phyloP scores from a whole-genome alignment of 192 early-diverging fungal genomes.

The Globomyces pollinis-pini region DNA sequence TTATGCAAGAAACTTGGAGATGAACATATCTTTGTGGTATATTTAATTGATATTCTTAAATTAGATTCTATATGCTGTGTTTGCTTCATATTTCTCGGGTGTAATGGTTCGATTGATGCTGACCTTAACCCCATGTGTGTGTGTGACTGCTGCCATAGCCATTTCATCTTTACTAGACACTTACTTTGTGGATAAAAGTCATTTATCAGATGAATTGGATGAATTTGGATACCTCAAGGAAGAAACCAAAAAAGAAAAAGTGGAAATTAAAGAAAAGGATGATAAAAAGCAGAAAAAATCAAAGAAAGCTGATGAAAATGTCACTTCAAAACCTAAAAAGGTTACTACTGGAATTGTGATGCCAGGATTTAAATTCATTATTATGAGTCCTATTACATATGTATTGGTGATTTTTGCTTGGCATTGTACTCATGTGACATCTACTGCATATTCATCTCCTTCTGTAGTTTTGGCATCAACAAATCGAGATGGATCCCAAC shows the following conservation, averaged over 20 bases:
- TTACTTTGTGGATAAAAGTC: constrained; percentile 54
- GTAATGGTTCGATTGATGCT: constrained; percentile 99
- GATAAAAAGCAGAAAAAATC: constrained; percentile 11
- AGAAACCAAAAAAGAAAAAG: constrained; percentile 20
- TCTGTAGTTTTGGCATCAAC: constrained; percentile 94
- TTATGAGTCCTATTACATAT: constrained; percentile 56
- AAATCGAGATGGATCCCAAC: constrained; percentile 76
- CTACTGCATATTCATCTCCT: constrained; percentile 95
- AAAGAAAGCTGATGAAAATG: not conserved
- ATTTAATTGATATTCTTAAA: constrained; percentile 45
- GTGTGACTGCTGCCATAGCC: constrained; percentile 86
- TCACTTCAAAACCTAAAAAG: constrained; percentile 7
- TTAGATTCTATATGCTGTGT: constrained; percentile 92
- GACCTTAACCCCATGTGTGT: constrained; percentile 95
- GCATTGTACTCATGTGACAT: constrained; percentile 99
- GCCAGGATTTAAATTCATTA: constrained; percentile 15
- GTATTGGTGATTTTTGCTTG: constrained; percentile 80
- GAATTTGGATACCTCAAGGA: constrained; percentile 8
- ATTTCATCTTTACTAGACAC: constrained; percentile 80
- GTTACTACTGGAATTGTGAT: constrained; percentile 9
- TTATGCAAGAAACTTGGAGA: constrained; percentile 91
- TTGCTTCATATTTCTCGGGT: constrained; percentile 98
- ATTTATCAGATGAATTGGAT: constrained; percentile 7
- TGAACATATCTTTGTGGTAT: constrained; percentile 90
- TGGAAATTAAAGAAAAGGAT: constrained; percentile 18